Evolutionary conservation across 2,329 filamentous ascomycete genomes (phyloP), one percentile per base, ranked within the genome.

Genomic region (Zymoseptoria ardabiliae): DNA sequence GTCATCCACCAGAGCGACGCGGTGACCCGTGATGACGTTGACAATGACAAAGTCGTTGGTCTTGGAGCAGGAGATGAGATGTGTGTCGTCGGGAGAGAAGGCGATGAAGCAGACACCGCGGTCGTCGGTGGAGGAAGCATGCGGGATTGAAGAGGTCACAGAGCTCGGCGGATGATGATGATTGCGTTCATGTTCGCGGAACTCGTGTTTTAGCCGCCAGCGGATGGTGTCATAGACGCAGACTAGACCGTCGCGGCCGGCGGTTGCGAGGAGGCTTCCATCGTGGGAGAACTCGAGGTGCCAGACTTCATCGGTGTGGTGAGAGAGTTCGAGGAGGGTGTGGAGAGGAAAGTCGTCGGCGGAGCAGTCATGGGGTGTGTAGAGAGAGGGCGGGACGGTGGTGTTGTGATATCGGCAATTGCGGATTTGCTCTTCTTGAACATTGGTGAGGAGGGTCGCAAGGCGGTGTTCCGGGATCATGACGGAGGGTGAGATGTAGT

Each of bases 381-480:
- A 97, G 28, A 99, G 79, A 3, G 92, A 96, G 1, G 91, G 91
- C 1, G 90, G 83, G 3, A 80, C 76, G 1, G 85, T 81, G 3
- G 86, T 91, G 56, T 95, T 97, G 76, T 99, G 94, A 73, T 92
- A 97, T 48, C 92, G 77, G 72, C 94, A 99, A 28, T 83, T 84
- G 55, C 86, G 83, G 60, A 97, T 89, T 76, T 97, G 93, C 63
- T 82, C 85, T 62, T 87, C 82, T 72, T 97, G 96, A 45, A 96
- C 86, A 65, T 95, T 86, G 59, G 92, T 82, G 56, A 99, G 78
- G 17, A 99, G 79, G 35, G 86, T 82, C 1, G 91, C 90, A 51
- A 99, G 79, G 6, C 94, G 87, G 72, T 94, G 90, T 70, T 96
- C 90, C 1, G 94, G 94, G 57, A 99, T 88, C 92, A 99, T 97